Evolutionary conservation across 192 early-diverging fungal species (phyloP).

Genomic region (Backusella mclennaniae): DNA sequence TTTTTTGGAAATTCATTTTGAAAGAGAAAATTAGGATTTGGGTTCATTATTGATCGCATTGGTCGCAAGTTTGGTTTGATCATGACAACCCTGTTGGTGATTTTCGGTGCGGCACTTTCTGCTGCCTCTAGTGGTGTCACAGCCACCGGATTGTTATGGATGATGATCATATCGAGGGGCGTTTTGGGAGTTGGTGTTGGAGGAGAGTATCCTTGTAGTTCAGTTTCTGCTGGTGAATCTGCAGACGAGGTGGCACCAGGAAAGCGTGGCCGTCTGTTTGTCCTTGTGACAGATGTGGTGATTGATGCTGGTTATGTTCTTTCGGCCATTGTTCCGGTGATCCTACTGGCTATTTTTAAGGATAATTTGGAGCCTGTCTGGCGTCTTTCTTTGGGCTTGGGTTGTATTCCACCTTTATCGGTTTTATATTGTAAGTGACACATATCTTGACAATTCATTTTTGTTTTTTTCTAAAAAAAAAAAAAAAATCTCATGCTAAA

Average conservation of each 20-base stretch:
- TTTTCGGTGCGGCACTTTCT: slow-evolving; percentile 44
- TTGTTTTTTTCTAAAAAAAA: background rate
- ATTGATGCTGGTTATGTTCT: slow-evolving; percentile 51
- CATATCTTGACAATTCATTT: background rate
- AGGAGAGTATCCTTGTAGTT: slow-evolving; percentile 56
- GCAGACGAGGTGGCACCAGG: slow-evolving; percentile 46
- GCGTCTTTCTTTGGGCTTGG: slow-evolving; percentile 54
- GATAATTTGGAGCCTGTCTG: slow-evolving; percentile 46
- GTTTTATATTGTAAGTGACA: slow-evolving; percentile 45
- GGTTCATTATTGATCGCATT: slow-evolving; percentile 48
- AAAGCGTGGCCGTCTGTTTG: slow-evolving; percentile 34
- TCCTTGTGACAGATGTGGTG: slow-evolving; percentile 44
- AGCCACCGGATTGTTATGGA: slow-evolving; percentile 44
- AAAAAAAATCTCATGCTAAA: background rate
- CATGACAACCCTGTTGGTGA: slow-evolving; percentile 45
- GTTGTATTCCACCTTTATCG: slow-evolving; percentile 46
- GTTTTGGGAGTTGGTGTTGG: slow-evolving; percentile 46
- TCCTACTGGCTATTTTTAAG: slow-evolving; percentile 49
- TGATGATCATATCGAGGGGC: slow-evolving; percentile 43
- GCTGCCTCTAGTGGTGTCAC: slow-evolving; percentile 39
- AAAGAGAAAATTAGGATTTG: slow-evolving; percentile 29
- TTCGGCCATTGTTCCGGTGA: slow-evolving; percentile 44
- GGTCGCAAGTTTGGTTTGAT: slow-evolving; percentile 55
- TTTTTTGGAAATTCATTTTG: too few relatives aligned
- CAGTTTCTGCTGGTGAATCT: slow-evolving; percentile 50